Evolutionary conservation across 345 rosid species (phyloP).

Genomic region (Dipteronia sinensis): DNA sequence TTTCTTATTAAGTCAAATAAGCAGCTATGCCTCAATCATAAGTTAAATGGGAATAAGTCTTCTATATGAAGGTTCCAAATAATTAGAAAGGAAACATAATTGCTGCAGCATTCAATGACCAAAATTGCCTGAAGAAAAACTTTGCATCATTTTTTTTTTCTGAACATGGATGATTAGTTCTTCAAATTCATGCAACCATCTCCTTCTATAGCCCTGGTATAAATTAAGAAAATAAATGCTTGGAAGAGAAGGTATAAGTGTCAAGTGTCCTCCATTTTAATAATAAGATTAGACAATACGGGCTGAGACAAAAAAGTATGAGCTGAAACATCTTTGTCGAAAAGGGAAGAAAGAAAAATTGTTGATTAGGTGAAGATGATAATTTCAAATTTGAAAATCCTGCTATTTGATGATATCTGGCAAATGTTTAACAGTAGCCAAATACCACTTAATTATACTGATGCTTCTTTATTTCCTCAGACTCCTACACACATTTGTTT

Average conservation of each 20-base stretch:
- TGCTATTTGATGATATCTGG: conserved; percentile 7
- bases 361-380: background rate
- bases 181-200: background rate
- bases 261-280: background rate
- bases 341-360: background rate
- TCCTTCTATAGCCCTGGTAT: background rate
- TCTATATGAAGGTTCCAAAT: background rate
- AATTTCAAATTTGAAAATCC: background rate
- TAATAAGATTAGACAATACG: background rate
- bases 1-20: background rate
- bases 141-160: background rate
- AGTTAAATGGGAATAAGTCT: background rate
- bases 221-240: background rate
- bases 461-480: conserved; percentile 48
- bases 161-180: background rate
- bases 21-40: conserved; percentile 7
- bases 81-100: background rate
- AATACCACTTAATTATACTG: conserved; percentile 5
- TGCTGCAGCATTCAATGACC: background rate
- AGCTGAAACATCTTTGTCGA: background rate
- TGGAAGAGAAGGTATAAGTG: background rate
- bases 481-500: conserved; percentile 93
- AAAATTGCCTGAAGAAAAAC: background rate
- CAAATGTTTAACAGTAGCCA: background rate
- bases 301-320: too few relatives aligned